Evolutionary conservation across 1,284 basidiomycete species (phyloP).

Genomic region (Papiliotrema fonsecae): DNA sequence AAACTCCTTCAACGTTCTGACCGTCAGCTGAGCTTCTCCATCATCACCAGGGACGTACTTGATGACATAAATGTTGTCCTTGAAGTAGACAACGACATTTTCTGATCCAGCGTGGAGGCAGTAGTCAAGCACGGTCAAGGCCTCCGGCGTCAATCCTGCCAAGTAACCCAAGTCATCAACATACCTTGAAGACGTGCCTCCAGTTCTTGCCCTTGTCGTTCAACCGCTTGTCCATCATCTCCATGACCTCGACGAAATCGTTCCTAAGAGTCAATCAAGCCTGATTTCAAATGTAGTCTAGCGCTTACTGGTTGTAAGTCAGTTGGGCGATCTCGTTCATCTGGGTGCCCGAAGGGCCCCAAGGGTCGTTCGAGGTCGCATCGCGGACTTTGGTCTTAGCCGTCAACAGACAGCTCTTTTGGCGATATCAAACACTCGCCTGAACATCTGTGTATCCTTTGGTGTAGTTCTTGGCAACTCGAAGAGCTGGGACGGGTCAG

Average conservation of each 20-base stretch:
- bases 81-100: slow-evolving; percentile 98
- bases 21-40: no score
- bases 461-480: slow-evolving; percentile 90
- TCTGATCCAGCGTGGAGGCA: slow-evolving; percentile 94
- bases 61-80: slow-evolving; percentile 95
- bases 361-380: slow-evolving; percentile 99
- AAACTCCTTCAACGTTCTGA: slow-evolving; percentile 88
- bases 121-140: slow-evolving; percentile 93
- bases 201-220: slow-evolving; percentile 99
- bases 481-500: slow-evolving; percentile 54
- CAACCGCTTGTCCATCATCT: slow-evolving; percentile 97
- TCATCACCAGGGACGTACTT: slow-evolving; percentile 56
- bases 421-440: slow-evolving; percentile 18
- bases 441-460: slow-evolving; percentile 80
- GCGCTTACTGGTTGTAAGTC: slow-evolving; percentile 90
- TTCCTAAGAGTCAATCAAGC: slow-evolving; percentile 54
- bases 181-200: slow-evolving; percentile 97
- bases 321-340: slow-evolving; percentile 99
- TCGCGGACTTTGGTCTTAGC: slow-evolving; percentile 87
- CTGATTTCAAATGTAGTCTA: background rate
- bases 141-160: slow-evolving; percentile 52
- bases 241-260: slow-evolving; percentile 99
- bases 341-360: slow-evolving; percentile 96
- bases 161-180: background rate
- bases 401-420: background rate